These are phyloP conservation scores for Tardiomyces digboiensis DNA, from an alignment of 1,139 yeast species.

Conservation along the genomic window DNA sequence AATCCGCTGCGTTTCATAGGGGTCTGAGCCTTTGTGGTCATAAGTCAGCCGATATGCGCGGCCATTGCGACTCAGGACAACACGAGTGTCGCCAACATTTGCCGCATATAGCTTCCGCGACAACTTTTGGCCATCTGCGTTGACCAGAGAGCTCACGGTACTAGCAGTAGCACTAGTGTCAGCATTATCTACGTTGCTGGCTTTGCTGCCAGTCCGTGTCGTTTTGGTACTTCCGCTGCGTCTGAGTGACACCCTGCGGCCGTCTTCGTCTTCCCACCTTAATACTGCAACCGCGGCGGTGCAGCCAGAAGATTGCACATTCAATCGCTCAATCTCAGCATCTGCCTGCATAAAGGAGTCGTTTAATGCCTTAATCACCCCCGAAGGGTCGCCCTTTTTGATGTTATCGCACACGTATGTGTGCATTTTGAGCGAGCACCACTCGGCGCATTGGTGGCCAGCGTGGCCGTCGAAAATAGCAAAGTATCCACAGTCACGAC, in stretches of 20 bases:
- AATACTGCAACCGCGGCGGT: slow-evolving; percentile 94
- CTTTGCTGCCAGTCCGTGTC: too few relatives aligned
- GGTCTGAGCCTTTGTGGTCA: slow-evolving; percentile 91
- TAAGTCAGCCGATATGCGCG: slow-evolving; percentile 72
- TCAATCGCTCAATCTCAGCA: slow-evolving; percentile 45
- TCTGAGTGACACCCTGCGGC: too few relatives aligned
- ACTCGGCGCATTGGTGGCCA: slow-evolving; percentile 85
- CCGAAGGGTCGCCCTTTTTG: slow-evolving; percentile 1
- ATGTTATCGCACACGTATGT: slow-evolving; percentile 49
- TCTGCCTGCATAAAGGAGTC: slow-evolving; percentile 63
- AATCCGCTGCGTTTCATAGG: slow-evolving; percentile 65
- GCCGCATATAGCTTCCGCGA: slow-evolving; percentile 77
- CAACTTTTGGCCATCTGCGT: slow-evolving; percentile 4
- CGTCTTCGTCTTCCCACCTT: slow-evolving; percentile 81
- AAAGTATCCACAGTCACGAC: slow-evolving; percentile 91
- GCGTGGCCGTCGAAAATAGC: slow-evolving; percentile 98
- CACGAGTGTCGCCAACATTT: slow-evolving; percentile 90
- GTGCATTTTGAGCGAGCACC: slow-evolving; percentile 91
- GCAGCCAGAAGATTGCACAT: slow-evolving; percentile 67
- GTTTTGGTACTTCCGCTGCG: too few relatives aligned
- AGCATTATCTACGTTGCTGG: too few relatives aligned
- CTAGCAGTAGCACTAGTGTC: too few relatives aligned
- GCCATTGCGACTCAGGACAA: slow-evolving; percentile 67
- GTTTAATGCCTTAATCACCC: slow-evolving; percentile 23
- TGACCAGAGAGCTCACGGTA: slow-evolving; percentile 1